phyloP scores from a whole-genome alignment of 2,329 filamentous ascomycete genomes.

The Fusarium transvaalense region DNA sequence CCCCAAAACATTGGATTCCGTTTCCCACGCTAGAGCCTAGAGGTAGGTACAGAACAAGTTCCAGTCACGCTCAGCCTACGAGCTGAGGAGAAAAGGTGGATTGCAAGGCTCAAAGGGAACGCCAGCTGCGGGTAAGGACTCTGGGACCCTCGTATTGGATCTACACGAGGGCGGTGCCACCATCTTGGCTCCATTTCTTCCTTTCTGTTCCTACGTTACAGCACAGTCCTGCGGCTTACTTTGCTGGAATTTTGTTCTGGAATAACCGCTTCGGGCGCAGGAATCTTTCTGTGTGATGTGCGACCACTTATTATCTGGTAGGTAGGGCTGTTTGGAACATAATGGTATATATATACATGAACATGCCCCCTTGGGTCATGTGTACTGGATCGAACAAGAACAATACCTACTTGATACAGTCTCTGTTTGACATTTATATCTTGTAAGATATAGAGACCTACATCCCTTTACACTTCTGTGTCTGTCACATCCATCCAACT shows the following conservation, averaged over 20 bases:
- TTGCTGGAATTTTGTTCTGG: constrained; percentile 12
- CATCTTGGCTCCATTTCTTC: constrained; percentile 23
- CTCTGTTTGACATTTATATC: constrained; percentile 5
- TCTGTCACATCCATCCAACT: background rate
- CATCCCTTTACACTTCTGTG: background rate
- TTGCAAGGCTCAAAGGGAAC: constrained; percentile 25
- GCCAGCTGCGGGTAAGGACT: constrained; percentile 34
- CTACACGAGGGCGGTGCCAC: constrained; percentile 40
- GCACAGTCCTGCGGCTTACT: constrained; percentile 5
- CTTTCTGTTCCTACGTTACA: constrained; percentile 25
- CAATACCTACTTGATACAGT: constrained; percentile 14
- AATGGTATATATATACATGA: constrained; percentile 31
- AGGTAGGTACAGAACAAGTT: constrained; percentile 9
- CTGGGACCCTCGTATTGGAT: constrained; percentile 40
- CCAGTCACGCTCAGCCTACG: constrained; percentile 16
- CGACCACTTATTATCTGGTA: background rate
- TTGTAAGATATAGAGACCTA: background rate
- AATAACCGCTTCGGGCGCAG: constrained; percentile 24
- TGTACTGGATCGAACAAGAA: constrained; percentile 7
- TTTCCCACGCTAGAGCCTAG: constrained; percentile 21
- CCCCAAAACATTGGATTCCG: constrained; percentile 19
- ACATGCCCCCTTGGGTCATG: constrained; percentile 22
- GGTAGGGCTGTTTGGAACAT: constrained; percentile 11
- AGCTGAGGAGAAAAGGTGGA: constrained; percentile 23
- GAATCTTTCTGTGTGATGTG: constrained; percentile 12